Evolutionary conservation across 345 rosid genomes (phyloP).

Genomic region (Nephelium lappaceum): DNA sequence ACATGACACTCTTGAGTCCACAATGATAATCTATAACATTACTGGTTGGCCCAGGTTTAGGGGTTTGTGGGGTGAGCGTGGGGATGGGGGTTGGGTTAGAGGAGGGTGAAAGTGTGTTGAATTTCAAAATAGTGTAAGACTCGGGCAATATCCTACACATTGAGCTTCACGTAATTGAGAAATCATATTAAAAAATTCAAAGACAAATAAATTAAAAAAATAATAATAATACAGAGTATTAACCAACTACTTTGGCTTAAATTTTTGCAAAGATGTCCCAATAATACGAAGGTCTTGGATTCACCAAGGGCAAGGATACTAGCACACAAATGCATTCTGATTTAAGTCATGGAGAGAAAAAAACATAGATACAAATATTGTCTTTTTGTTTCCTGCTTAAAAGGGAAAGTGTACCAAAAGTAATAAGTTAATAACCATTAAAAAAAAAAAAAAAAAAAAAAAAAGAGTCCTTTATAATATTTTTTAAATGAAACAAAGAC

Average conservation of each 20-base stretch:
- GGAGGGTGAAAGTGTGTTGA: neutral
- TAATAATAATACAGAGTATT: neutral
- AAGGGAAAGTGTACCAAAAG: neutral
- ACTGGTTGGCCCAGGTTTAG: neutral
- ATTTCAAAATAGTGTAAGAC: neutral
- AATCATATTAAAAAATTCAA: neutral
- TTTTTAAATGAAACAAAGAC: conserved; percentile 3
- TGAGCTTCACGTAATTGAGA: neutral
- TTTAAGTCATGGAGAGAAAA: neutral
- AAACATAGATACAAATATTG: neutral
- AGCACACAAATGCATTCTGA: neutral
- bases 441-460: too few species aligned
- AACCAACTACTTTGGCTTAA: neutral
- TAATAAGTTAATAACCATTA: neutral
- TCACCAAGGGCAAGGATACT: neutral
- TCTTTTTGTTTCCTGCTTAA: neutral
- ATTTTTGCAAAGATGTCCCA: neutral
- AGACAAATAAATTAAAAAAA: neutral
- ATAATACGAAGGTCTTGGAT: neutral
- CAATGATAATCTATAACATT: neutral
- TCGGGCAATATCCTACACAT: neutral
- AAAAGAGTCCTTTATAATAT: neutral
- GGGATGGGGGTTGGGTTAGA: neutral
- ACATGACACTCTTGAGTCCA: neutral
- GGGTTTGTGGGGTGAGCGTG: neutral